Percentiles rank a stretch among this genome's conserved stretches.
Conservation (phyloP, 208 protist genomes). For the Blastocrithidia nonstop region DNA sequence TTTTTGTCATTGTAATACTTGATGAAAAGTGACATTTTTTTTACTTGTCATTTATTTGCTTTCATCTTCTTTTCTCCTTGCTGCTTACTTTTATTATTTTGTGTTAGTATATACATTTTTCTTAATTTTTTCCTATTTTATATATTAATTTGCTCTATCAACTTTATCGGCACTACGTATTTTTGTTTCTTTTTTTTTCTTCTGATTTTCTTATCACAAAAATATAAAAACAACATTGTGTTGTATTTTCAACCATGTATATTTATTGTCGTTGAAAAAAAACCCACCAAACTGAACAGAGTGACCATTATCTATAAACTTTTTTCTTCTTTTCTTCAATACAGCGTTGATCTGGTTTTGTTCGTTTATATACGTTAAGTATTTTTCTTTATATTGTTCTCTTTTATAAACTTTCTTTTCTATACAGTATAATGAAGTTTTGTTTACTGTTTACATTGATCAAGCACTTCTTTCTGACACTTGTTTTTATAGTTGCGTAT, state of each 20-base stretch:
- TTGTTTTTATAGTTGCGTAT: conserved; percentile 3
- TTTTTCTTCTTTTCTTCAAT: too few species aligned
- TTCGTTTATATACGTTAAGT: too few species aligned
- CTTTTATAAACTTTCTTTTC: neutral
- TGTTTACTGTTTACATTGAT: neutral
- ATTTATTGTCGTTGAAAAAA: conserved; percentile 1
- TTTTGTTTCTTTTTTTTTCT: conserved; percentile 9
- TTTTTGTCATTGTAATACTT: neutral
- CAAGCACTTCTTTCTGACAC: neutral
- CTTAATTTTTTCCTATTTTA: conserved; percentile 9
- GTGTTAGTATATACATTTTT: conserved; percentile 5
- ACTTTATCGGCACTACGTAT: neutral
- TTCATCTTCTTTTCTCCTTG: conserved; percentile 4
- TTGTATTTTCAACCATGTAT: neutral
- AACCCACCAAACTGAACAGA: too few species aligned
- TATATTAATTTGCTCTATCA: conserved; percentile 3
- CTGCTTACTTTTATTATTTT: conserved; percentile 6
- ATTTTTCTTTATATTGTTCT: too few species aligned
- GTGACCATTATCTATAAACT: too few species aligned
- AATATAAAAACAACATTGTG: neutral
- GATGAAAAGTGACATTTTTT: conserved; percentile 2
- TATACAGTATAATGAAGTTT: neutral
- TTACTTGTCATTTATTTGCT: neutral
- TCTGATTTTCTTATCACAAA: conserved; percentile 4
- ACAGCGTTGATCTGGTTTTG: too few species aligned